Conservation (phyloP, 768 basidiomycete genomes). For the Lyophyllum decastes region DNA sequence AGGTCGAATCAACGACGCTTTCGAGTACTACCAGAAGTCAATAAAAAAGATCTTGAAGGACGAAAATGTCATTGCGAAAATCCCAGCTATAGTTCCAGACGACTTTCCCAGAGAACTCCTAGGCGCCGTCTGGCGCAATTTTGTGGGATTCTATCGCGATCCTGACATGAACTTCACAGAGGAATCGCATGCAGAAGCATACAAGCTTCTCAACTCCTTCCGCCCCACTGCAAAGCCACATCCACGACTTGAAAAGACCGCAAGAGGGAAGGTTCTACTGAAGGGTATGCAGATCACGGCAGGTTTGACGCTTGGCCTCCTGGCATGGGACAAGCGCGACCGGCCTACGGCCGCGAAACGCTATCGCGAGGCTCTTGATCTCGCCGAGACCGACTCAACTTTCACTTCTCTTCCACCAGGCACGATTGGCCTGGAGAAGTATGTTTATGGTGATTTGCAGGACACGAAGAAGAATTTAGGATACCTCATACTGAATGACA, state of each 20-base stretch:
- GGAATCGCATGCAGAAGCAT: constrained; percentile 29
- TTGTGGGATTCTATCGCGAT: constrained; percentile 29
- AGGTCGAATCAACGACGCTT: constrained; percentile 19
- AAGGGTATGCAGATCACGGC: constrained; percentile 33
- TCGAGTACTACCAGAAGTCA: constrained; percentile 26
- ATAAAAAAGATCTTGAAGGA: constrained; percentile 29
- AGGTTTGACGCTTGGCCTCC: constrained; percentile 26
- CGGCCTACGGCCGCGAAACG: constrained; percentile 32
- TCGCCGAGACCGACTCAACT: constrained; percentile 25
- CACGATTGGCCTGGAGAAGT: constrained; percentile 23
- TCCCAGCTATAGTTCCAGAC: constrained; percentile 15
- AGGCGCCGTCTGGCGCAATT: constrained; percentile 27
- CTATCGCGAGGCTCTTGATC: constrained; percentile 30
- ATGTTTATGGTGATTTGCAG: constrained; percentile 20
- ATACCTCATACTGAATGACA: constrained; percentile 25
- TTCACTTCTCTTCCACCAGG: constrained; percentile 16
- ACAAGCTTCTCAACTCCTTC: constrained; percentile 29
- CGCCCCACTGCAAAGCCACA: constrained; percentile 21
- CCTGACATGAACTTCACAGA: constrained; percentile 18
- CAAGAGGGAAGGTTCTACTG: constrained; percentile 25
- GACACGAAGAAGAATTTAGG: constrained; percentile 24
- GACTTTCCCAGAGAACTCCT: constrained; percentile 26
- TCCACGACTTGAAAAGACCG: constrained; percentile 21
- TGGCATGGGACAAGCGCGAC: constrained; percentile 33
- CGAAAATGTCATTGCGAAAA: constrained; percentile 22